These are phyloP conservation scores for Pinus taeda DNA, from an alignment of 75 land plant species.

Conservation along the genomic window DNA sequence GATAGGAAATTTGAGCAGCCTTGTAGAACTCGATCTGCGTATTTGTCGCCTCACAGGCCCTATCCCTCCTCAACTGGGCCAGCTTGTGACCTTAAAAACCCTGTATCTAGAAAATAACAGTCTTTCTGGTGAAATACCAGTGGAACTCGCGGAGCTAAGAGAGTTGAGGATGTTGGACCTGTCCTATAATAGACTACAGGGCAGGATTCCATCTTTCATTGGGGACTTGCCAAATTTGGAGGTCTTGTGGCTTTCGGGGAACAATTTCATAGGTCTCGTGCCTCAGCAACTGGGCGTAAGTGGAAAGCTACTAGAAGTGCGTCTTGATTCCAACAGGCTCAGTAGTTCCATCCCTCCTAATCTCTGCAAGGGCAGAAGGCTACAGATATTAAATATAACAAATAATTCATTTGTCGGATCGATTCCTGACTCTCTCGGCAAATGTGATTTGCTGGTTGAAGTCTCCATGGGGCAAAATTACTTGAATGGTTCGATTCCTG, in stretches of 20 bases:
- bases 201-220: conserved; percentile 55
- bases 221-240: conserved; percentile 58
- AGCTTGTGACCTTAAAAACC: too few relatives aligned
- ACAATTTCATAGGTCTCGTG: conserved; percentile 61
- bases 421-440: conserved; percentile 59
- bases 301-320: background rate
- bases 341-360: conserved; percentile 62
- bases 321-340: conserved; percentile 13
- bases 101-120: too few relatives aligned
- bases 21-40: too few relatives aligned
- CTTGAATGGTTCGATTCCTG: conserved; percentile 73
- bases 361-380: conserved; percentile 60
- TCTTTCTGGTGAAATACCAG: conserved; percentile 16
- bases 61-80: too few relatives aligned
- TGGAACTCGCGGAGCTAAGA: conserved; percentile 33
- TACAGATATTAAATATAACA: conserved; percentile 62
- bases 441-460: conserved; percentile 54
- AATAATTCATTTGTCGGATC: conserved; percentile 63
- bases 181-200: conserved; percentile 64
- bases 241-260: conserved; percentile 55
- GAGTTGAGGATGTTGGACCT: conserved; percentile 52
- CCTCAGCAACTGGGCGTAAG: background rate
- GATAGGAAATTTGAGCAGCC: too few relatives aligned
- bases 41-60: too few relatives aligned
- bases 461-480: conserved; percentile 70